A percentile compares a stretch with the other conserved stretches of the same genome.
Evolutionary conservation across 2,329 filamentous ascomycete species (phyloP).

Genomic region (Arthroderma uncinatum): DNA sequence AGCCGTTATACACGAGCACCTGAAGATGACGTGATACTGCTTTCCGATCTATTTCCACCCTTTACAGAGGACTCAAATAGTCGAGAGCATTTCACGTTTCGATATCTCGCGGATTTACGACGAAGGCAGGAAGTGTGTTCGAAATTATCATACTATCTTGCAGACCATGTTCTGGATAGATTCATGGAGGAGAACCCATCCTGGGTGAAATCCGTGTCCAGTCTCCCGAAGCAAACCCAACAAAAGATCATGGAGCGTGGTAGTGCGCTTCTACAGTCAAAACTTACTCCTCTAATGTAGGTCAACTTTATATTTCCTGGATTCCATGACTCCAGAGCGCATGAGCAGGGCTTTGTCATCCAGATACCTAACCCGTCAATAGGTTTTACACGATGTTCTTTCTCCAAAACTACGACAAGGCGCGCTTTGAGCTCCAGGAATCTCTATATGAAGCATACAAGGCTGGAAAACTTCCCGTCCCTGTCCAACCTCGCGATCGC

Average conservation of each 20-base stretch:
- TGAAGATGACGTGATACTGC: constrained; percentile 33
- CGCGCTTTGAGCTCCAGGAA: constrained; percentile 30
- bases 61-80: constrained; percentile 25
- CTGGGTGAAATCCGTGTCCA: constrained; percentile 24
- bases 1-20: constrained; percentile 32
- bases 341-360: not conserved
- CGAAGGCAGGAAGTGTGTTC: constrained; percentile 31
- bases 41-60: constrained; percentile 35
- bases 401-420: constrained; percentile 30
- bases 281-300: constrained; percentile 34
- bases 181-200: constrained; percentile 25
- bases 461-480: constrained; percentile 29
- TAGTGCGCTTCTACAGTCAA: constrained; percentile 27
- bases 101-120: constrained; percentile 30
- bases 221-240: constrained; percentile 26
- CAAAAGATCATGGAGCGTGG: constrained; percentile 27
- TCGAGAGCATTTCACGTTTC: constrained; percentile 30
- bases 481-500: constrained; percentile 25
- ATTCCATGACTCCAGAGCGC: not conserved
- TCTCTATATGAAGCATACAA: constrained; percentile 29
- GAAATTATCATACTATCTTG: constrained; percentile 31
- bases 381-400: constrained; percentile 35
- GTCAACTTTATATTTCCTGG: constrained; percentile 10
- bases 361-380: not conserved
- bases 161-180: constrained; percentile 32